These are phyloP conservation scores for Gardenia jasminoides DNA, from an alignment of 257 asterid genomes.

Conservation along the genomic window DNA sequence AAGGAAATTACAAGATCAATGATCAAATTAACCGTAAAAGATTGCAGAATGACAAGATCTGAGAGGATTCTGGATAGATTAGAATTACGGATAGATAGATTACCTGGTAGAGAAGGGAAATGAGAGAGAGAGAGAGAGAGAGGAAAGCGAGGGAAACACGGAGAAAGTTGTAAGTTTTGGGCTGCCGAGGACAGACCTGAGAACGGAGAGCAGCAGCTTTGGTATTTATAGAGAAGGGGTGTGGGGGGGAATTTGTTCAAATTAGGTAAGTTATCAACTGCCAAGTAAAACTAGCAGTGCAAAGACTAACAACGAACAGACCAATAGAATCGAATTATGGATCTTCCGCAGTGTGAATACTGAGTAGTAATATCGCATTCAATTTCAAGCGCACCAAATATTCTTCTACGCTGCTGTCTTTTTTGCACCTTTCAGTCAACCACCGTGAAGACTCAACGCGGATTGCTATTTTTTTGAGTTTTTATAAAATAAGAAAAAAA, in stretches of 20 bases:
- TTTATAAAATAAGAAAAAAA: too few species aligned
- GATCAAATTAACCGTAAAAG: neutral
- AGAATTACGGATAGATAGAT: too few species aligned
- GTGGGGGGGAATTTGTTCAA: neutral
- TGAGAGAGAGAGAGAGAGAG: neutral
- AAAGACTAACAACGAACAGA: too few species aligned
- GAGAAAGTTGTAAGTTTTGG: too few species aligned
- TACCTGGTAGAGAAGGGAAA: neutral
- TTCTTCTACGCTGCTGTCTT: too few species aligned
- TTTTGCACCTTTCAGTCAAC: too few species aligned
- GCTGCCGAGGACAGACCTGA: neutral
- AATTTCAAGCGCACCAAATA: too few species aligned
- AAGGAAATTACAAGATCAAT: neutral
- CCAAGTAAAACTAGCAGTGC: neutral
- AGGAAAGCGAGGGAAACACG: neutral
- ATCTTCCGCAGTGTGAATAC: too few species aligned
- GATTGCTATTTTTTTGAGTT: too few species aligned
- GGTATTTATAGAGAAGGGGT: neutral
- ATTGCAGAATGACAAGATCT: constrained; percentile 7
- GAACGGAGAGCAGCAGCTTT: neutral
- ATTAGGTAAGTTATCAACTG: neutral
- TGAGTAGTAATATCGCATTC: too few species aligned
- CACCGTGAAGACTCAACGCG: too few species aligned
- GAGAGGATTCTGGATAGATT: neutral
- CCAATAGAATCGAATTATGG: too few species aligned